Percentiles rank a stretch among this genome's conserved stretches.
These are phyloP conservation scores for Fusarium paranaense DNA, from an alignment of 2,329 filamentous ascomycete genomes.

Conservation along the genomic window DNA sequence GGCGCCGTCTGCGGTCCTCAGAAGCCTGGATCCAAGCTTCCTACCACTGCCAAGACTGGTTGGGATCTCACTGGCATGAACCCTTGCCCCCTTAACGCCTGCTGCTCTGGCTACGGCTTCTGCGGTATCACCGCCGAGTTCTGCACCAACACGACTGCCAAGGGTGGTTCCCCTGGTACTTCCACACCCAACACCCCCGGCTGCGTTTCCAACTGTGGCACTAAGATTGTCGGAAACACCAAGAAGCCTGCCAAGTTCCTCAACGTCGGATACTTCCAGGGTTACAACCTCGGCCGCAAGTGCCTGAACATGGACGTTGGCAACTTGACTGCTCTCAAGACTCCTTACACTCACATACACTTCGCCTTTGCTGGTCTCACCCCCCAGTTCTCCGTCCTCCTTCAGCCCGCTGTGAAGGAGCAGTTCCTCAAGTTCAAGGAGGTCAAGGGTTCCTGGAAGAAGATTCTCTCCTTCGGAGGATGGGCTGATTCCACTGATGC, in stretches of 20 bases:
- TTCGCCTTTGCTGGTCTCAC: constrained; percentile 48
- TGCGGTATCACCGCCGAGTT: constrained; percentile 59
- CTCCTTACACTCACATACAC: constrained; percentile 49
- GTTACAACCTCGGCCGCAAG: constrained; percentile 44
- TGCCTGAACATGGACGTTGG: constrained; percentile 49
- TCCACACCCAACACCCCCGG: constrained; percentile 39
- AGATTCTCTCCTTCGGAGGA: constrained; percentile 51
- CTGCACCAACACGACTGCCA: constrained; percentile 49
- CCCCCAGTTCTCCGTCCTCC: constrained; percentile 24
- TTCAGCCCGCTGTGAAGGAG: constrained; percentile 31
- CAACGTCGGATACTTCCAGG: constrained; percentile 50
- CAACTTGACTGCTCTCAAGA: constrained; percentile 30
- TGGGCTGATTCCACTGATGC: constrained; percentile 49
- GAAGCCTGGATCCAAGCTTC: constrained; percentile 43
- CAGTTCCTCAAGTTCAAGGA: constrained; percentile 48
- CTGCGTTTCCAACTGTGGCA: constrained; percentile 50
- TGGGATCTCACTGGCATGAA: constrained; percentile 54
- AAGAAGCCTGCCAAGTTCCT: constrained; percentile 41
- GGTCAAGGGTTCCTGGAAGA: constrained; percentile 45
- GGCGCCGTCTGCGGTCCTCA: constrained; percentile 52
- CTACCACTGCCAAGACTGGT: constrained; percentile 40
- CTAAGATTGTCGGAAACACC: constrained; percentile 45
- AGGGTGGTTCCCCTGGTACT: constrained; percentile 45
- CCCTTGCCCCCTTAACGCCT: constrained; percentile 58
- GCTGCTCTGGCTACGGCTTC: constrained; percentile 57